Conservation (phyloP, 2,329 filamentous ascomycete species). For the Coniochaeta hoffmannii region DNA sequence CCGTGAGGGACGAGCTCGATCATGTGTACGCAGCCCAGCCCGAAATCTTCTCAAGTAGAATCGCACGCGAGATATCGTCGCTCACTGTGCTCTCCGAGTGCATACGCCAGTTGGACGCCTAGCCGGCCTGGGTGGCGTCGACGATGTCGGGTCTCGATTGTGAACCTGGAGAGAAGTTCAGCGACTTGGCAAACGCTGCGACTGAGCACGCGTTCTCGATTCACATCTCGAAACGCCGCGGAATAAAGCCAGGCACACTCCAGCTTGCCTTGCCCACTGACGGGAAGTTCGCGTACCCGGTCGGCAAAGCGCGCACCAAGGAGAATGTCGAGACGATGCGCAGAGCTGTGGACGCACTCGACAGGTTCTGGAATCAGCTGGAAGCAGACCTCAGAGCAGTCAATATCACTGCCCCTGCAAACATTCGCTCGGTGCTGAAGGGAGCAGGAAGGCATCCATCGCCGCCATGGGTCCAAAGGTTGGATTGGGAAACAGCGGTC, state of each 20-base stretch:
- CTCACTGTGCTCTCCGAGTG: constrained; percentile 6
- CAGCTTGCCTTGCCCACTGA: constrained; percentile 5
- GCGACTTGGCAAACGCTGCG: too few species aligned
- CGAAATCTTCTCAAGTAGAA: constrained; percentile 2
- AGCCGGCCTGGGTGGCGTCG: too few species aligned
- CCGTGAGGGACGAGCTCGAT: not conserved
- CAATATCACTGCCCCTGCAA: not conserved
- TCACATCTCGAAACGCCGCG: too few species aligned
- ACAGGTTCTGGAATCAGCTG: not conserved
- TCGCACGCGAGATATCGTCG: constrained; percentile 5
- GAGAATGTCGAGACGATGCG: not conserved
- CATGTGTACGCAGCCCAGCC: not conserved
- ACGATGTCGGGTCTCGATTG: too few species aligned
- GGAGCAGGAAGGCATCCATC: not conserved
- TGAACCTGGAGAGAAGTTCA: too few species aligned
- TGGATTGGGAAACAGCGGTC: too few species aligned
- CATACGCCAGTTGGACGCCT: constrained; percentile 7
- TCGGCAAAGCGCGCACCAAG: not conserved
- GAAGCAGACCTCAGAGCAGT: not conserved
- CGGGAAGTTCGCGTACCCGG: constrained; percentile 4
- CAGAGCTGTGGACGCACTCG: not conserved
- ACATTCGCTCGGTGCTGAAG: not conserved
- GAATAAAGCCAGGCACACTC: constrained; percentile 10
- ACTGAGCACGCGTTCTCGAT: too few species aligned
- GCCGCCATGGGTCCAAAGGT: not conserved